phyloP scores from a whole-genome alignment of 768 basidiomycete species.

The Lentinula sp. region DNA sequence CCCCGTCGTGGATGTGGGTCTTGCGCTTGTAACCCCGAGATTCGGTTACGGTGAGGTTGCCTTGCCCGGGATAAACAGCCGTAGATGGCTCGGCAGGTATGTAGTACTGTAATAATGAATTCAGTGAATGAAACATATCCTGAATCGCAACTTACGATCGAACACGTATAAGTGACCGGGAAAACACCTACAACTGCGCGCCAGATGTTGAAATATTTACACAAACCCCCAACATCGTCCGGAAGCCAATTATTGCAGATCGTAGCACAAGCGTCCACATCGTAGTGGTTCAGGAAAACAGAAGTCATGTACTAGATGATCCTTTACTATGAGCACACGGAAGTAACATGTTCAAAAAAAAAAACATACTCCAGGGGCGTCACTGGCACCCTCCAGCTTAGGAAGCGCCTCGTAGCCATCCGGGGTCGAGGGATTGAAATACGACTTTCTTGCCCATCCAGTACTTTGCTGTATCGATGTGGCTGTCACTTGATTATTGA shows the following conservation, averaged over 20 bases:
- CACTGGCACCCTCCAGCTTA: slow-evolving; percentile 39
- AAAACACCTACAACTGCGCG: slow-evolving; percentile 37
- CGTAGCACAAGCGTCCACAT: slow-evolving; percentile 36
- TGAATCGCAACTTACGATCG: slow-evolving; percentile 28
- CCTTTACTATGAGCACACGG: neutral
- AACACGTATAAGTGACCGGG: slow-evolving; percentile 45
- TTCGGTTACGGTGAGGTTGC: slow-evolving; percentile 36
- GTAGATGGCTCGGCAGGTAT: slow-evolving; percentile 34
- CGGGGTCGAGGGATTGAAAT: slow-evolving; percentile 32
- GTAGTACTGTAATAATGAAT: slow-evolving; percentile 32
- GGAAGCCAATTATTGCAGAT: slow-evolving; percentile 37
- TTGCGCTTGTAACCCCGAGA: slow-evolving; percentile 41
- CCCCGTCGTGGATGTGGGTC: slow-evolving; percentile 31
- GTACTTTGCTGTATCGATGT: slow-evolving; percentile 39
- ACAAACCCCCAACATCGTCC: slow-evolving; percentile 36
- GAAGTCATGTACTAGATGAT: slow-evolving; percentile 39
- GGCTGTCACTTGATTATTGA: slow-evolving; percentile 20
- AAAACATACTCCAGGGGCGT: slow-evolving; percentile 32
- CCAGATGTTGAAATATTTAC: slow-evolving; percentile 51
- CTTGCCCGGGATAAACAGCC: slow-evolving; percentile 41
- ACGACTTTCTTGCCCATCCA: slow-evolving; percentile 29
- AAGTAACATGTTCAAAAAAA: neutral
- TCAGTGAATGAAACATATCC: neutral
- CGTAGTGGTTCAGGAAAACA: slow-evolving; percentile 41
- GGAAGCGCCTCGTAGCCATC: slow-evolving; percentile 40